Evolutionary conservation across 805 yeast species (phyloP).

Genomic region (Cyberlindnera petersonii): DNA sequence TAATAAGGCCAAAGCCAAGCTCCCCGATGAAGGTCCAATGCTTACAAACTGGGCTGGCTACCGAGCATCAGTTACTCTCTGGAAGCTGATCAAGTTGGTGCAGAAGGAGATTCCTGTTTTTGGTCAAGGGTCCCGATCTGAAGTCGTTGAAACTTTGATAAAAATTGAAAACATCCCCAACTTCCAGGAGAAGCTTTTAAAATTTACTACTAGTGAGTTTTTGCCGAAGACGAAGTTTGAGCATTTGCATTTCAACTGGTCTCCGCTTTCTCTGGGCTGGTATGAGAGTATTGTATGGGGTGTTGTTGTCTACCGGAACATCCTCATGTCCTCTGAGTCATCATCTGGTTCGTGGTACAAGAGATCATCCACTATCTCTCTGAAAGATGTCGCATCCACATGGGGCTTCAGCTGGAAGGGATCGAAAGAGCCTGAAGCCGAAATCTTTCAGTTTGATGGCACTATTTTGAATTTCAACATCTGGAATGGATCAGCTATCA

Average conservation of each 20-base stretch:
- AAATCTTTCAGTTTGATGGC: conserved; percentile 17
- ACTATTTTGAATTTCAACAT: conserved; percentile 20
- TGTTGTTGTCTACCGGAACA: conserved; percentile 39
- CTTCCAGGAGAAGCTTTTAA: conserved; percentile 23
- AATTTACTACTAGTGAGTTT: conserved; percentile 36
- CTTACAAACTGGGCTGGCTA: conserved; percentile 53
- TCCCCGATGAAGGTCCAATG: conserved; percentile 47
- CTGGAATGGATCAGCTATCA: conserved; percentile 21
- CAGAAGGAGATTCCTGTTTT: conserved; percentile 30
- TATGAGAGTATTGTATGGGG: conserved; percentile 65
- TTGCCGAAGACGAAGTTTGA: conserved; percentile 41
- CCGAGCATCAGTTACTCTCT: conserved; percentile 38
- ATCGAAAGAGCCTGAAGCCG: conserved; percentile 7
- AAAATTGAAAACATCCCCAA: conserved; percentile 38
- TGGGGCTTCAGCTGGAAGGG: conserved; percentile 34
- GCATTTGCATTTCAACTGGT: conserved; percentile 59
- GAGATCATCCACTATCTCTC: conserved; percentile 21
- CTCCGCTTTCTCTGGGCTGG: conserved; percentile 66
- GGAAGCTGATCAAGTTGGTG: conserved; percentile 32
- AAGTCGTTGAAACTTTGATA: conserved; percentile 33
- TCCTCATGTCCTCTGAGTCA: conserved; percentile 11
- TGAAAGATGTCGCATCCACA: conserved; percentile 33
- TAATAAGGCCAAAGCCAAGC: conserved; percentile 47
- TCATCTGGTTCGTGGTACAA: conserved; percentile 26
- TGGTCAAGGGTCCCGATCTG: conserved; percentile 20